Percentiles rank a stretch among this genome's conserved stretches.
Conservation (phyloP, 2,329 filamentous ascomycete genomes). For the Diaporthe sp. region DNA sequence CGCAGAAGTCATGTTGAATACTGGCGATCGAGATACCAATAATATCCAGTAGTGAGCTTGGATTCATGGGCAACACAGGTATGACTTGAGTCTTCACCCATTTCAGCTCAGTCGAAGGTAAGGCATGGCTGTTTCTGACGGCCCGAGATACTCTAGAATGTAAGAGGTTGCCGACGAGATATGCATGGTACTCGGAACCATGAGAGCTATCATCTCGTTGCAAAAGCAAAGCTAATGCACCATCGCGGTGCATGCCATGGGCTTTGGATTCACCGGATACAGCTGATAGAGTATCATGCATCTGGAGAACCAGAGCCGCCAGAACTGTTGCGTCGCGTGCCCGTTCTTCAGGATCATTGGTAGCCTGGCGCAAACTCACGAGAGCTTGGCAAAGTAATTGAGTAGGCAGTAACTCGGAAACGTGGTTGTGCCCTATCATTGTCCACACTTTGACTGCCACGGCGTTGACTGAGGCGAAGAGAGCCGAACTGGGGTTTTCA, state of each 20-base stretch:
- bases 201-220: background rate
- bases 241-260: background rate
- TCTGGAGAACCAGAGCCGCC: constrained; percentile 1
- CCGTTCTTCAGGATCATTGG: background rate
- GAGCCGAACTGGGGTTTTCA: background rate
- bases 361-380: background rate
- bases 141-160: background rate
- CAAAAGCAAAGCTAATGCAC: background rate
- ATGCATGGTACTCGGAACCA: background rate
- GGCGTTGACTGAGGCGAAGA: background rate
- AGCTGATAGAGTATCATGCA: background rate
- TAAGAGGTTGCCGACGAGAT: background rate
- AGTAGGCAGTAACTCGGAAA: background rate
- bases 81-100: background rate
- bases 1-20: background rate
- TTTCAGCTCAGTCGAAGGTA: background rate
- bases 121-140: background rate
- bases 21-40: background rate
- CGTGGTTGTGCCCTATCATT: background rate
- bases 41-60: background rate
- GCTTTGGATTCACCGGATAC: background rate
- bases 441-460: constrained; percentile 10
- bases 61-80: background rate
- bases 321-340: background rate
- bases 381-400: background rate